Evolutionary conservation across 306 rosid species (phyloP), one percentile per base, ranked within the genome.

Genomic region (Gillenia trifoliata): DNA sequence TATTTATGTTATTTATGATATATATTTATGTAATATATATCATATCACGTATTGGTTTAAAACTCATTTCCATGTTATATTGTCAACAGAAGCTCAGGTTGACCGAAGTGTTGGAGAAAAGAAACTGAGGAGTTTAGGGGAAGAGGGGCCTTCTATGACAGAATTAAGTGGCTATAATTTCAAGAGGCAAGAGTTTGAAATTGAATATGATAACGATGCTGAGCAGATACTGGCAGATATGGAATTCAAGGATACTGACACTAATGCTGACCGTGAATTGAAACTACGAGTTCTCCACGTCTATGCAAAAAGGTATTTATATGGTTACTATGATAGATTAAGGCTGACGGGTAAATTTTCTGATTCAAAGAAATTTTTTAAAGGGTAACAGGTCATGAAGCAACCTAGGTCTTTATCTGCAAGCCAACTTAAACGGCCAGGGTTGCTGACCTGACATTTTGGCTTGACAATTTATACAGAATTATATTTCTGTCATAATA

Each of bases 201-300:
- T 88, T 75, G 98, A 93, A 80, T 93, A 93, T 29, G 97, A 91
- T 77, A 91, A 93, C 54, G 96, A 93, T 72, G 97, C 98, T 66
- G 97, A 93, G 81, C 96, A 85, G 78, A 73, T 91, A 73, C 83
- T 93, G 64, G 98, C 98, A 29, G 97, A 93, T 78, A 93, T 93
- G 98, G 97, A 89, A 78, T 93, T 89, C 77, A 88, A 82, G 70
- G 93, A 88, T 80, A 71, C 88, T 26, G 98, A 91, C 76, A 79
- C 89, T 61, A 81, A 76, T 65, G 81, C 84, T 73, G 97, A 93
- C 52, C 85, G 50, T 65, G 86, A 85, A 82, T 40, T 79, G 78
- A 93, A 93, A 81, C 78, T 93, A 49, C 85, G 78, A 30, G 95
- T 93, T 41, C 84, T 93, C 28, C 97, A 64, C 57, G 82, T 91